phyloP scores from a whole-genome alignment of 371 early-diverging fungal species.

The Rhizopus arrhizus region DNA sequence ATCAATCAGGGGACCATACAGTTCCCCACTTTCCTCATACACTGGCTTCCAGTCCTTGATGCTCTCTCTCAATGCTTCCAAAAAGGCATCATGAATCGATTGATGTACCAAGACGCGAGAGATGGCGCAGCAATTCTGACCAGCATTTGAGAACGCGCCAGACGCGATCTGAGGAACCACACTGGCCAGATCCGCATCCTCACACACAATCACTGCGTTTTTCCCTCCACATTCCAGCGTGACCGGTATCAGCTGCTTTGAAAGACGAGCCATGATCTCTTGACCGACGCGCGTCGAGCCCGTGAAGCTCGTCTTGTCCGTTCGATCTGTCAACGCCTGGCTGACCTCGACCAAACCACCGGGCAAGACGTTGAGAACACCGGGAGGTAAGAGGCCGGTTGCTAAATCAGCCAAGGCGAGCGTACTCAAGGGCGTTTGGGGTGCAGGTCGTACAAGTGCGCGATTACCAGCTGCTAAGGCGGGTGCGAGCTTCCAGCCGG shows the following conservation, averaged over 20 bases:
- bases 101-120: constrained; percentile 76
- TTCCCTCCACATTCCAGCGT: constrained; percentile 92
- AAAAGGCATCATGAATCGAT: constrained; percentile 66
- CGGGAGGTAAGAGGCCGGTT: constrained; percentile 39
- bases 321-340: constrained; percentile 20
- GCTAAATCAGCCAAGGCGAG: constrained; percentile 43
- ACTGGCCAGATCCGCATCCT: constrained; percentile 74
- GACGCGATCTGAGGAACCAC: constrained; percentile 66
- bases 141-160: constrained; percentile 78
- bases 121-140: constrained; percentile 90
- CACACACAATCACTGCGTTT: constrained; percentile 77
- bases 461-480: constrained; percentile 68
- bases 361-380: constrained; percentile 72
- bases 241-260: constrained; percentile 63
- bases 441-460: constrained; percentile 48
- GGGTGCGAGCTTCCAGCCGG: constrained; percentile 84
- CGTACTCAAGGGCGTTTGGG: constrained; percentile 46
- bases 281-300: constrained; percentile 81
- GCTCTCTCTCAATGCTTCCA: constrained; percentile 55
- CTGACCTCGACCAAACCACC: constrained; percentile 35
- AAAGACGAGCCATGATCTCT: constrained; percentile 68
- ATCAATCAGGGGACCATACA: constrained; percentile 78
- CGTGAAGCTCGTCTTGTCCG: constrained; percentile 47
- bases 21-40: constrained; percentile 1
- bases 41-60: constrained; percentile 27